phyloP scores from a whole-genome alignment of 331 rosid species.

The Telfairia occidentalis region DNA sequence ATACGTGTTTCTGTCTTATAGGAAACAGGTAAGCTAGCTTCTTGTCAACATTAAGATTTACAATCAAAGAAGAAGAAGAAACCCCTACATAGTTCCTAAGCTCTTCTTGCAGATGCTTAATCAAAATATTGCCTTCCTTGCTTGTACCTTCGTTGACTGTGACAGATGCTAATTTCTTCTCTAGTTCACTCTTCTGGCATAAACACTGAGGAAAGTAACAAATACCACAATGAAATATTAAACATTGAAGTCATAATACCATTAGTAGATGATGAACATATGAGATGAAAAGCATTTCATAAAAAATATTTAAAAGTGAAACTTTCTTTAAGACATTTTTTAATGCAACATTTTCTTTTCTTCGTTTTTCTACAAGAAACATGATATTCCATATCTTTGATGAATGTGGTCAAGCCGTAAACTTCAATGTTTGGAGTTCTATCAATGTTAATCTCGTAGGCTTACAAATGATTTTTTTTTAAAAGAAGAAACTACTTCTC shows the following conservation, averaged over 20 bases:
- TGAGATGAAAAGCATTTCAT: background rate
- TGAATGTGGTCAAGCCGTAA: too few relatives aligned
- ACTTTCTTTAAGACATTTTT: too few relatives aligned
- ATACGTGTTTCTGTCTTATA: background rate
- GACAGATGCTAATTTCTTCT: slow-evolving; percentile 53
- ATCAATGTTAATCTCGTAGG: too few relatives aligned
- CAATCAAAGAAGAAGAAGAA: background rate
- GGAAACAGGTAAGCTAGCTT: background rate
- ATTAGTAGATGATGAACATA: background rate
- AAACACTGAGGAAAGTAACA: slow-evolving; percentile 39
- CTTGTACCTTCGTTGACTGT: slow-evolving; percentile 45
- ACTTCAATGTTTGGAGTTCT: too few relatives aligned
- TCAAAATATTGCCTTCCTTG: slow-evolving; percentile 34
- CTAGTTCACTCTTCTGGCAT: slow-evolving; percentile 66
- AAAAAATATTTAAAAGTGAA: background rate
- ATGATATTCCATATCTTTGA: too few relatives aligned
- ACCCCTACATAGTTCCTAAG: slow-evolving; percentile 68
- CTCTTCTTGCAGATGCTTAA: slow-evolving; percentile 80
- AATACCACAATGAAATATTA: background rate
- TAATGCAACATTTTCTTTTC: too few relatives aligned
- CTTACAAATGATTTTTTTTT: too few relatives aligned
- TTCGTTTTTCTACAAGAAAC: too few relatives aligned
- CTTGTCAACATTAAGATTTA: background rate
- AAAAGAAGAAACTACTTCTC: too few relatives aligned
- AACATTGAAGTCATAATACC: background rate